phyloP scores from a whole-genome alignment of 352 stramenopile genomes.

The Phytophthora meadii region DNA sequence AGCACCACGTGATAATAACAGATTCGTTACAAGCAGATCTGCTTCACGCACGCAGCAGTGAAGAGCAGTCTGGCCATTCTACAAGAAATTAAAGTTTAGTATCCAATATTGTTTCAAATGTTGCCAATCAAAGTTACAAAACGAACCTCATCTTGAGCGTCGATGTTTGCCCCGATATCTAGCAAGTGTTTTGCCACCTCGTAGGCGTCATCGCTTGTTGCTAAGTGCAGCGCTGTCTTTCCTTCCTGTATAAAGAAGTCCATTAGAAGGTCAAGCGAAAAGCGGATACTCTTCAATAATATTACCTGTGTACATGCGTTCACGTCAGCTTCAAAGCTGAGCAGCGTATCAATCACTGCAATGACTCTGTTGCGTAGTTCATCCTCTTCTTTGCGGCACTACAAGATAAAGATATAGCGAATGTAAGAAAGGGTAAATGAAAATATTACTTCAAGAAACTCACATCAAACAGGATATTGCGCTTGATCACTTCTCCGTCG shows the following conservation, averaged over 20 bases:
- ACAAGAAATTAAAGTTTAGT: neutral
- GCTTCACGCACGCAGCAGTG: conserved; percentile 32
- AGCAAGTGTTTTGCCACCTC: conserved; percentile 27
- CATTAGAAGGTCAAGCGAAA: neutral
- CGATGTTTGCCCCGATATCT: conserved; percentile 2
- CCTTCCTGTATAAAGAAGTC: conserved; percentile 13
- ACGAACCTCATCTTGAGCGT: conserved; percentile 20
- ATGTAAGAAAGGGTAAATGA: too few relatives aligned
- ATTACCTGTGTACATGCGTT: conserved; percentile 21
- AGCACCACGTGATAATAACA: conserved; percentile 29
- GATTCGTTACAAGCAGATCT: conserved; percentile 26
- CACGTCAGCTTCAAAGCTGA: conserved; percentile 10
- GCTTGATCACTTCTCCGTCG: conserved; percentile 10
- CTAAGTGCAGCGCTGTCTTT: conserved; percentile 29
- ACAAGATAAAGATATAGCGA: neutral
- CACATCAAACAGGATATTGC: conserved; percentile 31
- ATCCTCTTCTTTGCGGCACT: conserved; percentile 28
- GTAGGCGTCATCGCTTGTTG: conserved; percentile 22
- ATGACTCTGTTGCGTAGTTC: conserved; percentile 4
- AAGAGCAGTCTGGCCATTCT: conserved; percentile 33
- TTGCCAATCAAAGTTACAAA: neutral
- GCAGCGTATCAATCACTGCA: conserved; percentile 12
- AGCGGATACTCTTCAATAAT: neutral
- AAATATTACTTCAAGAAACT: neutral
- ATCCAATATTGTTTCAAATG: neutral